These are phyloP conservation scores for Sporothrix pseudoabietina DNA, from an alignment of 2,329 filamentous ascomycete species.

Conservation along the genomic window DNA sequence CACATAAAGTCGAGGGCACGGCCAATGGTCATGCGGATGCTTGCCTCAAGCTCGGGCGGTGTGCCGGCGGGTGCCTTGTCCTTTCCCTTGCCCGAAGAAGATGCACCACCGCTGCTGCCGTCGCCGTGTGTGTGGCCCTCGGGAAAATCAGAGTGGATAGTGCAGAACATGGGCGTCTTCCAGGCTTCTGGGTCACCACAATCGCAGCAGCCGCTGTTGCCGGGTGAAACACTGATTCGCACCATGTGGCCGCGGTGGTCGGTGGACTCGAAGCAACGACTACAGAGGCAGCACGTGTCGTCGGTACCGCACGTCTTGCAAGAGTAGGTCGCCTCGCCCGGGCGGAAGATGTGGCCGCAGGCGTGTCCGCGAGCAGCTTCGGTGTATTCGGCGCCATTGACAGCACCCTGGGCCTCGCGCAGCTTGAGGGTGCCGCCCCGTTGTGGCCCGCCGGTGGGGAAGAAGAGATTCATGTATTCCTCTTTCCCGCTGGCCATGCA, in stretches of 20 bases:
- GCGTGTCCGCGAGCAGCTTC: conserved; percentile 87
- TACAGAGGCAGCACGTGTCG: conserved; percentile 93
- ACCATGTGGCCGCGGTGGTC: conserved; percentile 94
- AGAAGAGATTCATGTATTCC: conserved; percentile 77
- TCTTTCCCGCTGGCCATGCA: conserved; percentile 76
- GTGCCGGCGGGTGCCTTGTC: conserved; percentile 60
- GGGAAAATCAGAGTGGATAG: conserved; percentile 74
- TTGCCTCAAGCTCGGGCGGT: conserved; percentile 73
- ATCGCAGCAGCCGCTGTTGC: conserved; percentile 67
- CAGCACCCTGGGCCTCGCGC: conserved; percentile 83
- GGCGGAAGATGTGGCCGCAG: conserved; percentile 96
- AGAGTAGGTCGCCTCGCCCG: conserved; percentile 88
- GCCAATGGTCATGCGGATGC: conserved; percentile 82
- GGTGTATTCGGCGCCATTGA: conserved; percentile 92
- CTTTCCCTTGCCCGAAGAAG: conserved; percentile 56
- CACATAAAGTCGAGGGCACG: conserved; percentile 91
- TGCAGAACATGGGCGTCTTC: conserved; percentile 83
- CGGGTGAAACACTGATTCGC: conserved; percentile 60
- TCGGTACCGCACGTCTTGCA: conserved; percentile 94
- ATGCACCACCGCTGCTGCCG: neutral
- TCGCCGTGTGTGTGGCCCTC: conserved; percentile 32
- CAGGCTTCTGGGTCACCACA: conserved; percentile 96
- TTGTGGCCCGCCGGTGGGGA: conserved; percentile 70
- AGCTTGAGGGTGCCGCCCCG: conserved; percentile 69
- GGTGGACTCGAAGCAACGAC: conserved; percentile 90